These are phyloP conservation scores for Dothidotthia symphoricarpi DNA, from an alignment of 2,329 filamentous ascomycete genomes.

Conservation along the genomic window DNA sequence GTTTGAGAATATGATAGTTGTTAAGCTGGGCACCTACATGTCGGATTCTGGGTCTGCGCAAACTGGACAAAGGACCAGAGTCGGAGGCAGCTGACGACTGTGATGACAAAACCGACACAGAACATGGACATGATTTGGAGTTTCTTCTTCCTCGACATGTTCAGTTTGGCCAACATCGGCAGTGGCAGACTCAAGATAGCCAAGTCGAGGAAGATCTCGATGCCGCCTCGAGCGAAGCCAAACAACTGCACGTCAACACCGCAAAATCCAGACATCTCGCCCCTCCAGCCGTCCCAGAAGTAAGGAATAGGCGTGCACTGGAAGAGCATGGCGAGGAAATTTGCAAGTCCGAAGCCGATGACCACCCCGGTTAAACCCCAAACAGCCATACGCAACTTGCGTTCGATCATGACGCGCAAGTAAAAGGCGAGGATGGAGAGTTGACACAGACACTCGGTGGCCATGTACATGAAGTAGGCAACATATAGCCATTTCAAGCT, in stretches of 20 bases:
- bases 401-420: conserved; percentile 30
- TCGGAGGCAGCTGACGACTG: conserved; percentile 24
- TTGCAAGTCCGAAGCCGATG: conserved; percentile 24
- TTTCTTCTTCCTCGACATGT: conserved; percentile 29
- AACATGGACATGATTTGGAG: conserved; percentile 32
- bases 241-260: conserved; percentile 42
- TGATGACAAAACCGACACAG: conserved; percentile 27
- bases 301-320: conserved; percentile 41
- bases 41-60: conserved; percentile 20
- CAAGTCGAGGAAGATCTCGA: conserved; percentile 28
- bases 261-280: conserved; percentile 31
- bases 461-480: conserved; percentile 33
- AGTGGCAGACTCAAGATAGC: conserved; percentile 25
- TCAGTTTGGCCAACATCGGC: conserved; percentile 21
- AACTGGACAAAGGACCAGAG: conserved; percentile 22
- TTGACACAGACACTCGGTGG: conserved; percentile 27
- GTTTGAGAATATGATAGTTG: background rate
- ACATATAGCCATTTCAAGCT: conserved; percentile 32
- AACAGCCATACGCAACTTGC: conserved; percentile 12
- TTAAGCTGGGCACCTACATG: conserved; percentile 14
- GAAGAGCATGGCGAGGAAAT: conserved; percentile 31
- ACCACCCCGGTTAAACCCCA: conserved; percentile 24
- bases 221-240: conserved; percentile 36
- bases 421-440: conserved; percentile 36
- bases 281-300: conserved; percentile 45